phyloP scores from a whole-genome alignment of 1,284 basidiomycete species.

The Mycosarcoma maydis region DNA sequence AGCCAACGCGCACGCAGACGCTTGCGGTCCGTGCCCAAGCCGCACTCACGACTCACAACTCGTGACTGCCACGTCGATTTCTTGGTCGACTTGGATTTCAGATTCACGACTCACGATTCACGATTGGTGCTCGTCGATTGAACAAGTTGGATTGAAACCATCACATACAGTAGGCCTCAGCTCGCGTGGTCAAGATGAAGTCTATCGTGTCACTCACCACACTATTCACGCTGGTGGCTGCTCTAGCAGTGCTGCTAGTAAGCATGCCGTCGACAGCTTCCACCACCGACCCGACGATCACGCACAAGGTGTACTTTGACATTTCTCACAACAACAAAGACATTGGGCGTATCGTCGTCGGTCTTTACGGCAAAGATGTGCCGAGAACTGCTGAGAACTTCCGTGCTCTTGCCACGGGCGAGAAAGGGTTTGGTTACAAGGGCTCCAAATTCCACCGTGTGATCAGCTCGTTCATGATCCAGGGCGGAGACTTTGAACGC shows the following conservation, averaged over 20 bases:
- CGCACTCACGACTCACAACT: too few species aligned
- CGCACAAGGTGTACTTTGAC: constrained; percentile 63
- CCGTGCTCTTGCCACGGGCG: constrained; percentile 64
- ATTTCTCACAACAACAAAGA: constrained; percentile 60
- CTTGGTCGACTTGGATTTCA: too few species aligned
- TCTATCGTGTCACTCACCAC: constrained; percentile 69
- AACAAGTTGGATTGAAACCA: too few species aligned
- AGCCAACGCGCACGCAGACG: too few species aligned
- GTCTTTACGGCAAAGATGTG: constrained; percentile 60
- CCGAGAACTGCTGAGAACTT: constrained; percentile 65
- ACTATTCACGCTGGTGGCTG: constrained; percentile 67
- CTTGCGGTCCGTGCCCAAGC: too few species aligned
- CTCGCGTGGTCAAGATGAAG: too few species aligned
- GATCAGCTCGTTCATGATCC: constrained; percentile 75
- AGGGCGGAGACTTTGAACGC: constrained; percentile 65
- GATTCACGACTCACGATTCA: too few species aligned
- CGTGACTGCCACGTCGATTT: too few species aligned
- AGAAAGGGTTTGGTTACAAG: constrained; percentile 79
- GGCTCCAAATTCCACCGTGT: constrained; percentile 74
- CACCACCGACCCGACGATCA: constrained; percentile 41
- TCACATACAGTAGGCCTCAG: too few species aligned
- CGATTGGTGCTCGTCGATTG: too few species aligned
- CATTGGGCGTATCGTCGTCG: constrained; percentile 59
- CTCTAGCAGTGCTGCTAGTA: constrained; percentile 63
- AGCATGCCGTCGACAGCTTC: constrained; percentile 63